Evolutionary conservation across 805 yeast species (phyloP).

Genomic region (Candida mattraensis): DNA sequence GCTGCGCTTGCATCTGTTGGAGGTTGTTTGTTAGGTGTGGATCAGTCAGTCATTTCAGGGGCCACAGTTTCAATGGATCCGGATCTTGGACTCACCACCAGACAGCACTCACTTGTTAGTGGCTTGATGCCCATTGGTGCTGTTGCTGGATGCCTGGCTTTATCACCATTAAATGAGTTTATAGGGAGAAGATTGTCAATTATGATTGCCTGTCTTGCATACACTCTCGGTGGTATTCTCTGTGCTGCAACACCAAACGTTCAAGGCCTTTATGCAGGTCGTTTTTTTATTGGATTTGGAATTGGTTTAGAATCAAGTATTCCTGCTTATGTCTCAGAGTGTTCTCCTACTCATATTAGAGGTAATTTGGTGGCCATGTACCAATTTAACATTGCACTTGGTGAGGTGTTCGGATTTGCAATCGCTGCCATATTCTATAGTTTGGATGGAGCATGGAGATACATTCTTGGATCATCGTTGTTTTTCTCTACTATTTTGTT

Average conservation of each 20-base stretch:
- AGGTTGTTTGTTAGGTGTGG: constrained; percentile 63
- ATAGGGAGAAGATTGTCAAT: constrained; percentile 57
- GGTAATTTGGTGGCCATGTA: constrained; percentile 61
- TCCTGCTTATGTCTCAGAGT: constrained; percentile 60
- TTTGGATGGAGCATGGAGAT: constrained; percentile 61
- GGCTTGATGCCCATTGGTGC: constrained; percentile 68
- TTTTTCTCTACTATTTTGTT: constrained; percentile 55
- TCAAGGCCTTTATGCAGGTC: constrained; percentile 55
- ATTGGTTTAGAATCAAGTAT: constrained; percentile 68
- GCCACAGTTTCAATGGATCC: constrained; percentile 52
- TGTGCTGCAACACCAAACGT: constrained; percentile 50
- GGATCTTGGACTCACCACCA: constrained; percentile 38
- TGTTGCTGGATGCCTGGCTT: constrained; percentile 56
- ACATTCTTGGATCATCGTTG: constrained; percentile 61
- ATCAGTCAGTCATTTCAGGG: constrained; percentile 65
- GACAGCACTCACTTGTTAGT: constrained; percentile 52
- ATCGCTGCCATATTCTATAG: constrained; percentile 59
- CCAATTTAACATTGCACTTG: constrained; percentile 63
- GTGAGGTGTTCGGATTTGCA: constrained; percentile 64
- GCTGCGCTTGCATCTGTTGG: constrained; percentile 63
- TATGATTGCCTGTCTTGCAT: constrained; percentile 55
- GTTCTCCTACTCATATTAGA: constrained; percentile 53
- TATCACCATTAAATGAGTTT: constrained; percentile 55
- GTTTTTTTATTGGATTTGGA: constrained; percentile 60
- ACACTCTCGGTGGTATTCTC: constrained; percentile 58